Evolutionary conservation across 2,329 filamentous ascomycete genomes (phyloP).

Genomic region (Colletotrichum sansevieriae): DNA sequence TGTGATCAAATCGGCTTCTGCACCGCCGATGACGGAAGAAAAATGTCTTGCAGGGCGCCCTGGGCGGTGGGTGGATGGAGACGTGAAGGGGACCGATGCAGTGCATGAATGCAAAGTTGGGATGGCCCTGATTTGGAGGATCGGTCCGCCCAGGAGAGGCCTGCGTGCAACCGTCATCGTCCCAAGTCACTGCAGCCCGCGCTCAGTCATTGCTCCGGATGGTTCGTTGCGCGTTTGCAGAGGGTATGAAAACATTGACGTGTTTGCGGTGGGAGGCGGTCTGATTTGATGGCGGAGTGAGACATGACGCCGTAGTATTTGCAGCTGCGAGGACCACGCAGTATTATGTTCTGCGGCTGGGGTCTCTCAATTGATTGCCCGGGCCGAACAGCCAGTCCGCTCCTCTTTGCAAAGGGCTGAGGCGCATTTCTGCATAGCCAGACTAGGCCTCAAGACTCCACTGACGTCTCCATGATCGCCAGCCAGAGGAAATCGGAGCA

Average conservation of each 20-base stretch:
- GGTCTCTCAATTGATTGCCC: not conserved
- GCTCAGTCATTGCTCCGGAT: constrained; percentile 24
- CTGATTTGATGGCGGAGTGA: constrained; percentile 15
- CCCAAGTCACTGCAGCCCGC: constrained; percentile 22
- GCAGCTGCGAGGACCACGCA: too few relatives aligned
- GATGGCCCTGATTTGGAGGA: constrained; percentile 28
- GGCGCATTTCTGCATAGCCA: constrained; percentile 8
- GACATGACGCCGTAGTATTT: constrained; percentile 6
- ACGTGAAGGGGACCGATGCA: constrained; percentile 31
- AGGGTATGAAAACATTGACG: constrained; percentile 1
- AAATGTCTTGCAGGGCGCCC: constrained; percentile 26
- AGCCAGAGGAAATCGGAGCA: not conserved
- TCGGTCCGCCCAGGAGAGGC: constrained; percentile 25
- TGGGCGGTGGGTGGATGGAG: not conserved
- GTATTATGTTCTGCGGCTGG: too few relatives aligned
- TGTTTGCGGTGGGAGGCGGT: not conserved
- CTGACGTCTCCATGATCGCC: constrained; percentile 9
- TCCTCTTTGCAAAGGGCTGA: not conserved
- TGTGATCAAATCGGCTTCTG: not conserved
- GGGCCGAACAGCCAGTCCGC: not conserved
- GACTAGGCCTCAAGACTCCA: not conserved
- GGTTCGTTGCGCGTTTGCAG: constrained; percentile 29
- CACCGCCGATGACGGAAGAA: not conserved
- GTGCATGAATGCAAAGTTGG: constrained; percentile 38
- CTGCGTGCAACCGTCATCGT: constrained; percentile 24